Evolutionary conservation across 331 rosid genomes (phyloP).

Genomic region (Phaseolus coccineus): DNA sequence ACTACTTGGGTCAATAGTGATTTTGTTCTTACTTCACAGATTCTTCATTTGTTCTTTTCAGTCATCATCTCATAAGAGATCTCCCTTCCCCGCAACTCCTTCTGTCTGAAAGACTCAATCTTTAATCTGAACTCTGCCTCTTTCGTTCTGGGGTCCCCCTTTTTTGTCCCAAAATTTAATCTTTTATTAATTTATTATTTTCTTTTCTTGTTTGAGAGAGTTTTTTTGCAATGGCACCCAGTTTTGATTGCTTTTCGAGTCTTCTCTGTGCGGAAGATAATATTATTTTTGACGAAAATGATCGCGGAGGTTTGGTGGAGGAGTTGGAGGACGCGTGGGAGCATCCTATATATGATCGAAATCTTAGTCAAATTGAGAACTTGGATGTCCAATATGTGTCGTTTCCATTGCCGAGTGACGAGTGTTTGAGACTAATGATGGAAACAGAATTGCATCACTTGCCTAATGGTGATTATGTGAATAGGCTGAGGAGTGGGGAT

Average conservation of each 20-base stretch:
- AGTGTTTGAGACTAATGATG: conserved; percentile 64
- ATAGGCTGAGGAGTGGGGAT: conserved; percentile 64
- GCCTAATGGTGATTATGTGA: conserved; percentile 67
- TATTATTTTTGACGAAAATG: conserved; percentile 62
- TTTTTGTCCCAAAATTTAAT: neutral
- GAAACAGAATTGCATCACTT: conserved; percentile 66
- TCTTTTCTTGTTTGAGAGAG: neutral
- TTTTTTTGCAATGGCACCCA: conserved; percentile 58
- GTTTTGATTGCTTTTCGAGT: conserved; percentile 72
- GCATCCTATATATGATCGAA: conserved; percentile 46
- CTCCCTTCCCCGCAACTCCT: neutral
- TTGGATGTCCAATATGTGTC: conserved; percentile 45
- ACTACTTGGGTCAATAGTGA: conserved; percentile 22
- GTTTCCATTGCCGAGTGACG: conserved; percentile 67
- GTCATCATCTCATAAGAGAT: conserved; percentile 34
- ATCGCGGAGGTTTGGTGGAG: conserved; percentile 50
- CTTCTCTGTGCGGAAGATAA: conserved; percentile 82
- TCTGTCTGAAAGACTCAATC: conserved; percentile 24
- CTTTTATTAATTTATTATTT: neutral
- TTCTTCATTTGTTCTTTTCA: conserved; percentile 38
- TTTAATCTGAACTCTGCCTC: conserved; percentile 32
- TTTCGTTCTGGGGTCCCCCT: conserved; percentile 3
- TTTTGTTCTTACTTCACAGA: conserved; percentile 49
- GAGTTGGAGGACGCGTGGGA: conserved; percentile 48
- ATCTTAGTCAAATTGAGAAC: conserved; percentile 40